Percentiles rank a stretch among this genome's conserved stretches.
These are phyloP conservation scores for Capsicum chinense DNA, from an alignment of 257 asterid genomes.

Conservation along the genomic window DNA sequence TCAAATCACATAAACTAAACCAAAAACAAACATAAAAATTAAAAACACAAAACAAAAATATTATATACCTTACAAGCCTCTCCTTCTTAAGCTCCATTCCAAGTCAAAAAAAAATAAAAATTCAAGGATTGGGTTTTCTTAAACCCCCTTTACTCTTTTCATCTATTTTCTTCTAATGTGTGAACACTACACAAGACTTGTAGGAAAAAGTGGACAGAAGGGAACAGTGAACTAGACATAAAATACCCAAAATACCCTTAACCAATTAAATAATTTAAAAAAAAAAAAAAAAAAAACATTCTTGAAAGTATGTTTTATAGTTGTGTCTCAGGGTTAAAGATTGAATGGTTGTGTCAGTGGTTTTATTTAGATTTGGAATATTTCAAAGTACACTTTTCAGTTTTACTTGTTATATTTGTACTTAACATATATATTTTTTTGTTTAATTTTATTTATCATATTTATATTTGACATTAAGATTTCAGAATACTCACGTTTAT, in stretches of 20 bases:
- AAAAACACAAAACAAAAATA: background rate
- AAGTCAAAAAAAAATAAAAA: slow-evolving; percentile 6
- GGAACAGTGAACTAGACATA: slow-evolving; percentile 12
- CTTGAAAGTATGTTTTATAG: slow-evolving; percentile 20
- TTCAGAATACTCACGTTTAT: too few relatives aligned
- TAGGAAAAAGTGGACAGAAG: slow-evolving; percentile 21
- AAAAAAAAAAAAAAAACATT: slow-evolving; percentile 26
- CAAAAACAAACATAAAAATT: background rate
- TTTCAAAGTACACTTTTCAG: background rate
- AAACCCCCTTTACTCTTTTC: background rate
- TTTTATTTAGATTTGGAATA: slow-evolving; percentile 9
- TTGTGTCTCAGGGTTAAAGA: background rate
- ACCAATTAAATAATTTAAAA: background rate
- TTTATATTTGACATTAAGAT: too few relatives aligned
- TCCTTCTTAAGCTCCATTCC: slow-evolving; percentile 70
- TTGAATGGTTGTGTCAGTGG: background rate
- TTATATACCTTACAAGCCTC: slow-evolving; percentile 75
- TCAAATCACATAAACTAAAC: slow-evolving; percentile 17
- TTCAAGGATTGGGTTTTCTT: slow-evolving; percentile 2
- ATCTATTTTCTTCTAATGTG: background rate
- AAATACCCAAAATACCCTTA: slow-evolving; percentile 34
- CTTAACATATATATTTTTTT: too few relatives aligned
- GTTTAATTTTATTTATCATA: too few relatives aligned
- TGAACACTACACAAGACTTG: slow-evolving; percentile 19
- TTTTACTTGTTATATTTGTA: too few relatives aligned